These are phyloP conservation scores for Byssochlamys sp. DNA, from an alignment of 2,329 filamentous ascomycete species.

Conservation along the genomic window DNA sequence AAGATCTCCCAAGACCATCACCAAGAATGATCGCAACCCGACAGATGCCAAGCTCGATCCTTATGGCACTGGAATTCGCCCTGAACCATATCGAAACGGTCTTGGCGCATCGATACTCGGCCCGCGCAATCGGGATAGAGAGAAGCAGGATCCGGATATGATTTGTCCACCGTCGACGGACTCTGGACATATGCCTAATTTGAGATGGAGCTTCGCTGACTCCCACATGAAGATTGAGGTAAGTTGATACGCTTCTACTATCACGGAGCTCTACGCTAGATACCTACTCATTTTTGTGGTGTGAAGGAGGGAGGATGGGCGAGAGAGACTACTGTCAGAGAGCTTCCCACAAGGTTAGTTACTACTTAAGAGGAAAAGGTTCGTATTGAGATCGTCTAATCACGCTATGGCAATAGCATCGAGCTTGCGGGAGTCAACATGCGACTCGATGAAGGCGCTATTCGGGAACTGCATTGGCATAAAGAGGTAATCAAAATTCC, in stretches of 20 bases:
- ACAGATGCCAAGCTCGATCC: slow-evolving; percentile 55
- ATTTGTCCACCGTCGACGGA: slow-evolving; percentile 65
- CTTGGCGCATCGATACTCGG: slow-evolving; percentile 58
- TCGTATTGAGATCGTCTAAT: not conserved
- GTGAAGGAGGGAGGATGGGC: slow-evolving; percentile 65
- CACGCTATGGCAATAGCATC: slow-evolving; percentile 24
- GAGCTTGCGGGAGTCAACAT: slow-evolving; percentile 71
- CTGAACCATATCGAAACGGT: slow-evolving; percentile 56
- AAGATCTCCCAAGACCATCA: not conserved
- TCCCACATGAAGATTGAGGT: slow-evolving; percentile 57
- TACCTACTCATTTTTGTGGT: not conserved
- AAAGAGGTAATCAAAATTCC: slow-evolving; percentile 41
- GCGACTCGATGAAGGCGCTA: slow-evolving; percentile 62
- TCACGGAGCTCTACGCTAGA: not conserved
- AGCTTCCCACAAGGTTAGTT: slow-evolving; percentile 17
- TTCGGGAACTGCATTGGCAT: slow-evolving; percentile 72
- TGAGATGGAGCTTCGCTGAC: slow-evolving; percentile 62
- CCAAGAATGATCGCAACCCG: slow-evolving; percentile 42
- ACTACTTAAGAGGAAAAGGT: not conserved
- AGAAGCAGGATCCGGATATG: slow-evolving; percentile 61
- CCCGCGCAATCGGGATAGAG: slow-evolving; percentile 58
- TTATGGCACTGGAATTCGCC: slow-evolving; percentile 51
- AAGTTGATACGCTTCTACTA: slow-evolving; percentile 10
- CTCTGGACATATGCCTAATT: slow-evolving; percentile 59
- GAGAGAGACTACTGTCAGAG: slow-evolving; percentile 49